Evolutionary conservation across 2,329 filamentous ascomycete genomes (phyloP), one percentile per base, ranked within the genome.

Genomic region (Calonectria montana): DNA sequence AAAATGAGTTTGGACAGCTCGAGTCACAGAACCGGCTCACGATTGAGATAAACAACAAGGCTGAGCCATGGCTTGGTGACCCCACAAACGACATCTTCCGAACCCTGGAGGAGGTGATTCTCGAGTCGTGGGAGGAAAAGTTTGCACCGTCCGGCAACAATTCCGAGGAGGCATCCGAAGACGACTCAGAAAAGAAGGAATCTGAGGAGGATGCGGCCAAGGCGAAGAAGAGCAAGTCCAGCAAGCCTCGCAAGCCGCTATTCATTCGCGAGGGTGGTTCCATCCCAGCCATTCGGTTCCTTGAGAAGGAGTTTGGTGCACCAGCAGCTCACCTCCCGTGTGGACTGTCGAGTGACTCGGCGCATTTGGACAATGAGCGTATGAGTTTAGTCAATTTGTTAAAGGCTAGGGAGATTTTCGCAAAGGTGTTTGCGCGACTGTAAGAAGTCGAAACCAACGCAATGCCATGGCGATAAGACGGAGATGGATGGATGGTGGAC

Each of bases 211-310:
- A 74, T 63, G 73, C 77, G 57, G 45, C 72, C 12, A 64, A 73
- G 2, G 65, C 13, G 13, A 59, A 78, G 9, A 76, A 77, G 45
- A 74, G 70, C 35, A 74, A 45, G 64, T 62, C 62, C 69, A 74
- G 75, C 61, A 84, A 82, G 43, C 83, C 85, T 4, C 87, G 86
- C 73, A 93, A 92, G 77, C 96, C 96, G 0, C 87, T 99, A 4
- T 98, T 97, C 81, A 99, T 99, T 76, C 91, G 97, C 12, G 97
- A 99, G 84, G 97, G 97, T 15, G 97, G 97, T 6, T 97, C 94
- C 0, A 99, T 99, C 76, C 97, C 97, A 0, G 94, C 94, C 0
- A 98, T 98, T 69, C 88, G 97, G 7, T 98, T 98, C 80, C 82
- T 98, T 43, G 96, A 98, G 82, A 98, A 98, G 85, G 95, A 97